Base-by-base conservation (phyloP, 345 rosid genomes). In the Cardamine occulta region DNA sequence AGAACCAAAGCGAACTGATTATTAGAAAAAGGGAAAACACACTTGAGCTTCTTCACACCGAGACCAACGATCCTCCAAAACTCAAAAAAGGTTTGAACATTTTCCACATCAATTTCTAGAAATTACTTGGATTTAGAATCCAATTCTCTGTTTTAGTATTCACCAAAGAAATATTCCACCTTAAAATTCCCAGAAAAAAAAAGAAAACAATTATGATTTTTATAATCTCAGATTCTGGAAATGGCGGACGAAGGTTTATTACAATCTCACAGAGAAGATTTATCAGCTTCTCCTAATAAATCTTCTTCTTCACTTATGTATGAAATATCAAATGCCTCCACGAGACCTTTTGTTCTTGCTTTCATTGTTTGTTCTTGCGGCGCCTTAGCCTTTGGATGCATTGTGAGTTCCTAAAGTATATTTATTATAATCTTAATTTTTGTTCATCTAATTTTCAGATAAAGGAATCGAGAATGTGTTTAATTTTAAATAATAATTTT, bases 351-450 rank as follows among this genome's bases (percentile, higher is more conserved):
- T 59, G 44, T 78, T 58, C 63, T 78, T 49, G 81, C 77, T 7
- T 78, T 78, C 65, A 78, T 18, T 52, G 68, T 21, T 2, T 35
- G 59, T 60, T 72, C 81, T 42, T 78, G 58, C 11, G 77, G 81
- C 2, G 81, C 81, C 0, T 78, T 78, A 4, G 21, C 52, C 70
- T 78, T 73, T 61, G 81, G 81, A 23, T 78, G 81, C 68, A 51
- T 60, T 18, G 81, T 77, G 11, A 72, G 77, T 60, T 72, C 17
- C 24, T 65, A 18, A 1, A 11, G 15, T 64, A 17, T 0, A 29
- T 31, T 29, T 34, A 24, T 4, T 4, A 3, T 5, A 17, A 10
- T 61, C 11, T 24, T 60, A 6, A 8, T 15, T 9, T 19, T 28
- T 6, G 15, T 12, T 7, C 8, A 6, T 11, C 4, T n/a, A 10